Base-by-base conservation (phyloP, 1,284 basidiomycete species). In the Cystobasidiaceae sp. region DNA sequence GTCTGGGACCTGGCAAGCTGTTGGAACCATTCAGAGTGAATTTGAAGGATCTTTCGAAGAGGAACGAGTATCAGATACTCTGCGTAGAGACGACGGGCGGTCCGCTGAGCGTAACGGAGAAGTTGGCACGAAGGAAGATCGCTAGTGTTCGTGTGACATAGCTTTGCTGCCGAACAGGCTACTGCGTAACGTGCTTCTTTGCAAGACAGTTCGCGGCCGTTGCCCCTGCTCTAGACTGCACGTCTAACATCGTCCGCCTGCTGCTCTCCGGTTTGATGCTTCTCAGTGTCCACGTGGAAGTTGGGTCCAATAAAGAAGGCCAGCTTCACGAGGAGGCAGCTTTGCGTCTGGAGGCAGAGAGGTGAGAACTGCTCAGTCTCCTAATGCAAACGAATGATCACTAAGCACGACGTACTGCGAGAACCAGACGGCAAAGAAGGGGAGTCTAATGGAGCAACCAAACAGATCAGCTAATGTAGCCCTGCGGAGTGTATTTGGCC, bases 41-140 rank as follows among this genome's bases (percentile, higher is more conserved):
- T n/a, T 59, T 74, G 41, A 60, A 67, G 39, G 55, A 63, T 15
- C 37, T 74, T 23, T 68, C 66, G 37, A 67, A 48, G 62, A 67
- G 62, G 39, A 68, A 72, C 5, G 68, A 73, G 48, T 74, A 74
- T 23, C 73, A 74, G 60, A 55, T 71, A 27, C 32, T 71, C n/a
- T 59, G 59, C 43, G 33, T 71, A 37, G 56, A 67, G 39, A 43
- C 61, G 19, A 27, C 44, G 2, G 62, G 59, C 21, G 58, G 61
- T 7, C 46, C 61, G 2, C 44, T 71, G 17, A 52, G 55, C 1
- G 4, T 11, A 6, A 32, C 45, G 6, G 69, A 71, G 49, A 68
- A 68, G 48, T 23, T 44, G 27, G 55, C n/a, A 9, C 52, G 69
- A 33, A 48, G 52, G 25, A n/a, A 9, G 0, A 58, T 70, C 8